Percentiles rank a stretch among this genome's conserved stretches.
phyloP scores from a whole-genome alignment of 495 filamentous ascomycete genomes.

The Cenococcum geophilum region DNA sequence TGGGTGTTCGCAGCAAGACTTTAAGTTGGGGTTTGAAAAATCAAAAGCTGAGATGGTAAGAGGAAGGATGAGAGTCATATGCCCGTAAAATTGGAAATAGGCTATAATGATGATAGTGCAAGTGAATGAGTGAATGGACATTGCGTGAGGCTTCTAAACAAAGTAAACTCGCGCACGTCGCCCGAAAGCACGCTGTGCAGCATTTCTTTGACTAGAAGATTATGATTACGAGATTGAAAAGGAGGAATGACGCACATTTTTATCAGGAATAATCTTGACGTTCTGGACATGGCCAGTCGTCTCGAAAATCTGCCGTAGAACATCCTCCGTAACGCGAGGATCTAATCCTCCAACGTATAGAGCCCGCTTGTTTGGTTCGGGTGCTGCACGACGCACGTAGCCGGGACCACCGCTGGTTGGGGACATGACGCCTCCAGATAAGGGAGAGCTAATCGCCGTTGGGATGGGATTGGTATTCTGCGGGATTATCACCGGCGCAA shows the following conservation, averaged over 20 bases:
- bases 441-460: slow-evolving; percentile 62
- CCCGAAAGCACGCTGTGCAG: slow-evolving; percentile 5
- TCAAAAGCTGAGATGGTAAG: neutral
- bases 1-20: slow-evolving; percentile 3
- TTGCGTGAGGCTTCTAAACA: neutral
- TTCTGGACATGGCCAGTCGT: slow-evolving; percentile 96
- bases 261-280: slow-evolving; percentile 99
- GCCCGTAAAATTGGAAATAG: neutral
- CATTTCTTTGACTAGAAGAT: slow-evolving; percentile 1
- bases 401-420: slow-evolving; percentile 40
- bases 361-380: slow-evolving; percentile 97
- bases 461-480: slow-evolving; percentile 96
- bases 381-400: slow-evolving; percentile 70
- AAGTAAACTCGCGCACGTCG: neutral
- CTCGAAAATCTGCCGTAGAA: slow-evolving; percentile 96
- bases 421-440: slow-evolving; percentile 62
- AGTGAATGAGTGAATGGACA: neutral
- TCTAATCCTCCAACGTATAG: slow-evolving; percentile 95
- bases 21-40: neutral
- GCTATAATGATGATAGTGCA: neutral
- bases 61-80: neutral
- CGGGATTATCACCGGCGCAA: slow-evolving; percentile 82
- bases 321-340: slow-evolving; percentile 91
- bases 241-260: slow-evolving; percentile 63
- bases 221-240: slow-evolving; percentile 20